Evolutionary conservation across 2,329 filamentous ascomycete genomes (phyloP), one percentile per base, ranked within the genome.

Genomic region (Sclerotinia borealis): DNA sequence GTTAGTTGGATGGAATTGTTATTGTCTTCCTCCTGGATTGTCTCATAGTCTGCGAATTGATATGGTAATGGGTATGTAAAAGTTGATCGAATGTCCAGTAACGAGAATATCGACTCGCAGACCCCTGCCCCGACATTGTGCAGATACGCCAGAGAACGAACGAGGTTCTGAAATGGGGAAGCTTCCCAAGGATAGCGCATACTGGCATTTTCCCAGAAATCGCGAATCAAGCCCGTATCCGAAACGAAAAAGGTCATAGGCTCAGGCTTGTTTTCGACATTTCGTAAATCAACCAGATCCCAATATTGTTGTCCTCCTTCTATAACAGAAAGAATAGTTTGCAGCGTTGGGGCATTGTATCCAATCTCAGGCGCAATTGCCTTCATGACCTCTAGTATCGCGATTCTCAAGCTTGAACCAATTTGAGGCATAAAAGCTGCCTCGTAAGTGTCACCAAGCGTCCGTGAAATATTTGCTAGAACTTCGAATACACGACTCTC

Each of bases 171-270:
- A 70, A 96, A 91, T 0, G 93, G 92, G 3, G 87, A 76, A 52
- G 91, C 87, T 76, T 97, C 93, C 75, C 91, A 93, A 0, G 93
- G 93, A 72, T 92, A 97, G 62, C 93, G 87, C 65, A 85, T 83
- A 49, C 88, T 82, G 8, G 93, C 86, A 72, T 90, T 84, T 56
- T 84, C 79, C 37, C 96, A 85, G 66, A 73, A 63, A 8, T 37
- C 75, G 22, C 75, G 75, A 34, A 77, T 75, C 68, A 83, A 47
- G 15, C 47, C 59, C 22, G 78, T 70, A 50, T 79, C 74, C 27
- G 79, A 74, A 41, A 82, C 73, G 67, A 86, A 84, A 25, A 78
- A 76, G 5, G 29, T 27, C 13, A 58, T 34, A n/a, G 83, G 78
- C 49, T 86, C 75, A n/a, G 78, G 71, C 49, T 79, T 74, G 27